Percentiles rank a stretch among this genome's conserved stretches.
Conservation (phyloP, 345 rosid species). For the Ceriops zippeliana region DNA sequence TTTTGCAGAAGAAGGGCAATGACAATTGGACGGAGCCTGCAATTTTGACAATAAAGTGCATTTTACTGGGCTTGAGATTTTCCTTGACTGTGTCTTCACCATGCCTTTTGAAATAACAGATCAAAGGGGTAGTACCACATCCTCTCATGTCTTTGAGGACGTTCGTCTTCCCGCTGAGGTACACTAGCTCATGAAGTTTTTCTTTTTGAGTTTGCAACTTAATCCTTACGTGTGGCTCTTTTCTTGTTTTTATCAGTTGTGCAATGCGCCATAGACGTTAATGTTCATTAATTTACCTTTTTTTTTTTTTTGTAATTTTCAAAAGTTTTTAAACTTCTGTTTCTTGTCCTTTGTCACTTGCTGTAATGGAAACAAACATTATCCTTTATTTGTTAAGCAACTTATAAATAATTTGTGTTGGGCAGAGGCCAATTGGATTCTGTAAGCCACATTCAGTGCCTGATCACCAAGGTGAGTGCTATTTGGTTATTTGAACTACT, state of each 20-base stretch:
- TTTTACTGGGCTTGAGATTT: conserved; percentile 20
- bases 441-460: conserved; percentile 47
- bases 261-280: too few relatives aligned
- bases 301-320: background rate
- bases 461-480: conserved; percentile 54
- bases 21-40: conserved; percentile 18
- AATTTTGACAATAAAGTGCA: background rate
- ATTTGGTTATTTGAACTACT: conserved; percentile 19
- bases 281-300: background rate
- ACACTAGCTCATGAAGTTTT: background rate
- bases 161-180: conserved; percentile 47
- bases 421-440: conserved; percentile 71
- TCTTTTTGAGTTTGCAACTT: too few relatives aligned
- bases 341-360: background rate
- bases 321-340: background rate
- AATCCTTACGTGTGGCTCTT: background rate
- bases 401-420: conserved; percentile 19
- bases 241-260: background rate
- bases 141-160: conserved; percentile 49
- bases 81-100: conserved; percentile 20
- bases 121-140: conserved; percentile 46
- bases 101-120: conserved; percentile 72
- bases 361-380: background rate
- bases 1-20: conserved; percentile 31
- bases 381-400: conserved; percentile 16